Percentiles rank a stretch among this genome's conserved stretches.
Evolutionary conservation across 805 yeast genomes (phyloP).

Genomic region (Lipomyces anomalus): DNA sequence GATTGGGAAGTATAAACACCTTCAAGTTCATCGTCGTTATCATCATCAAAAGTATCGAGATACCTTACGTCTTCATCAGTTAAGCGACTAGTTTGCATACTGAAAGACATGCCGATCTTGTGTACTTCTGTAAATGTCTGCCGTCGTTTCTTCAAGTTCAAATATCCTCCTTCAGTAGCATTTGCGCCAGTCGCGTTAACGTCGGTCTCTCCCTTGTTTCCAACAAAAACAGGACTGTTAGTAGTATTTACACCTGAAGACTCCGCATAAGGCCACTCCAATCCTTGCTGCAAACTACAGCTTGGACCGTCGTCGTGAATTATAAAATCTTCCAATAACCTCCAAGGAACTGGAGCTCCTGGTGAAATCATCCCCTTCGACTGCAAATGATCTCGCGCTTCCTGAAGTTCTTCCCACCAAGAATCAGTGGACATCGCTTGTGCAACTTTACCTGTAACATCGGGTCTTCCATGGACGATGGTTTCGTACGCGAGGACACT

Average conservation of each 20-base stretch:
- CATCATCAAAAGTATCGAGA: slow-evolving; percentile 25
- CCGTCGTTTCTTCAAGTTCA: slow-evolving; percentile 26
- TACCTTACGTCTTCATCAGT: slow-evolving; percentile 32
- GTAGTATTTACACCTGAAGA: slow-evolving; percentile 4
- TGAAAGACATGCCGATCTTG: slow-evolving; percentile 69
- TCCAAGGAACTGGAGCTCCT: slow-evolving; percentile 21
- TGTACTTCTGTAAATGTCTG: slow-evolving; percentile 57
- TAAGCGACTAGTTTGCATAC: slow-evolving; percentile 61
- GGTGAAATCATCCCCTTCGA: slow-evolving; percentile 16
- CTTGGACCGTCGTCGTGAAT: no score
- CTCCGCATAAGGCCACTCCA: no score
- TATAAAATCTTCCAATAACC: no score
- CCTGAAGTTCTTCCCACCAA: slow-evolving; percentile 77
- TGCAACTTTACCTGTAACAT: slow-evolving; percentile 45
- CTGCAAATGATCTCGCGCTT: slow-evolving; percentile 43
- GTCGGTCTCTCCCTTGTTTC: slow-evolving; percentile 3
- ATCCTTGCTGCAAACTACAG: no score
- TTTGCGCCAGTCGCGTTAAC: slow-evolving; percentile 4
- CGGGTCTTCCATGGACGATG: slow-evolving; percentile 62
- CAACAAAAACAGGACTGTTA: slow-evolving; percentile 7
- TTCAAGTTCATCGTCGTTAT: slow-evolving; percentile 24
- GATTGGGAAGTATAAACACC: slow-evolving; percentile 29
- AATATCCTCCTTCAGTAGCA: slow-evolving; percentile 10
- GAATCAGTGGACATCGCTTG: slow-evolving; percentile 51
- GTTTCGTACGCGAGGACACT: slow-evolving; percentile 60